Conservation (phyloP, 257 asterid genomes). For the Handroanthus guayacan region DNA sequence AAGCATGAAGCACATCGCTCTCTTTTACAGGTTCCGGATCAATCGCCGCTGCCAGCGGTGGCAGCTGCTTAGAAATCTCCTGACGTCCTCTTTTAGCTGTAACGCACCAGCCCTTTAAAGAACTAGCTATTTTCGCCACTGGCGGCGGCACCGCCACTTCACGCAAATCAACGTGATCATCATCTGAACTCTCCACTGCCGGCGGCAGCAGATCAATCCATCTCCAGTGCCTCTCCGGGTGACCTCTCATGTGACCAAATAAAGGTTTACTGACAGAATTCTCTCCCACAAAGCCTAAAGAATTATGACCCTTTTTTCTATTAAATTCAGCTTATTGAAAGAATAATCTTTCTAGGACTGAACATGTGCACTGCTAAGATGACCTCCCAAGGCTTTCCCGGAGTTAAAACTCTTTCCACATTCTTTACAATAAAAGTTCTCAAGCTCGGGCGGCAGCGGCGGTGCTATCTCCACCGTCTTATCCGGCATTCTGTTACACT, state of each 20-base stretch:
- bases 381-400: conserved; percentile 87
- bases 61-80: neutral
- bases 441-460: neutral
- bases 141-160: neutral
- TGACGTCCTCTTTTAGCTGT: conserved; percentile 24
- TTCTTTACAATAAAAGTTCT: conserved; percentile 47
- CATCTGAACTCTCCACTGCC: neutral
- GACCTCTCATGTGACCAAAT: conserved; percentile 75
- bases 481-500: conserved; percentile 5
- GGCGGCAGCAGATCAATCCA: conserved; percentile 62
- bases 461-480: neutral
- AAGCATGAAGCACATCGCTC: conserved; percentile 18
- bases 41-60: no score
- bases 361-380: conserved; percentile 81
- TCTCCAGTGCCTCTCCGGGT: conserved; percentile 63
- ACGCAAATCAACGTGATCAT: neutral
- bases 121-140: neutral
- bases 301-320: neutral
- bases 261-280: conserved; percentile 49
- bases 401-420: conserved; percentile 60
- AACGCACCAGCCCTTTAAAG: conserved; percentile 43
- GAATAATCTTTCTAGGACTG: conserved; percentile 59
- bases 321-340: conserved; percentile 37
- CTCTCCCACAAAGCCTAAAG: neutral
- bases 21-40: neutral